phyloP scores from a whole-genome alignment of 345 rosid genomes.

The Hypericum androsaemum region DNA sequence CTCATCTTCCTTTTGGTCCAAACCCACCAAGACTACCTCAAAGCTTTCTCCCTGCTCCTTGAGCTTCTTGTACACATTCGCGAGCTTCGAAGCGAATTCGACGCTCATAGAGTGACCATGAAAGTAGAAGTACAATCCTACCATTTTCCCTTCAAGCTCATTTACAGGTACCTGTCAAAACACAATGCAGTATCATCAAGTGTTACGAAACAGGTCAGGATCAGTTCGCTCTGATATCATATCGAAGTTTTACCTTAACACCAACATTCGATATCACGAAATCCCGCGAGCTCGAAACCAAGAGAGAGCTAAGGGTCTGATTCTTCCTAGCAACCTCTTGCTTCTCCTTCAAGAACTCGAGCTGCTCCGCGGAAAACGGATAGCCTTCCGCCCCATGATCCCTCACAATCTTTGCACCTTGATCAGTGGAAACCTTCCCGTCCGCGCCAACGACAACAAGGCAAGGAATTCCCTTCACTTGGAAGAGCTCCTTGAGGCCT shows the following conservation, averaged over 20 bases:
- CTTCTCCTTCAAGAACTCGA: constrained; percentile 13
- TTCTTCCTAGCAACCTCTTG: constrained; percentile 27
- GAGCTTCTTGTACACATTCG: constrained; percentile 35
- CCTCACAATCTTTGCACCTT: constrained; percentile 12
- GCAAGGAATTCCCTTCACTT: constrained; percentile 19
- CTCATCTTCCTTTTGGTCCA: constrained; percentile 46
- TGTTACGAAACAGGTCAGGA: neutral
- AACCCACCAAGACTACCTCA: constrained; percentile 53
- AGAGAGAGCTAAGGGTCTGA: constrained; percentile 21
- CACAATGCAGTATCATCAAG: neutral
- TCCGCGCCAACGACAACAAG: constrained; percentile 16
- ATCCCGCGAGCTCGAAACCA: constrained; percentile 20
- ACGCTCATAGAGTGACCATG: constrained; percentile 18
- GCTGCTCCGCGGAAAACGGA: constrained; percentile 18
- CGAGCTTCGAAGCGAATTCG: constrained; percentile 44
- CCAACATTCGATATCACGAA: constrained; percentile 24
- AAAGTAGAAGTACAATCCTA: constrained; percentile 45
- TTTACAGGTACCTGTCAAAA: constrained; percentile 39
- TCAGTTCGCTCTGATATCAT: neutral
- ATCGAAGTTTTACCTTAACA: constrained; percentile 14
- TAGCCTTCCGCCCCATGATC: constrained; percentile 27
- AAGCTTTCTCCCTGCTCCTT: constrained; percentile 47
- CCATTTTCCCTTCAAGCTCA: constrained; percentile 58
- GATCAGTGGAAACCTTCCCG: constrained; percentile 15
- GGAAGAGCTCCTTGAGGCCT: constrained; percentile 23